phyloP scores from a whole-genome alignment of 2,329 filamentous ascomycete species.

The Diplodia sapinea region DNA sequence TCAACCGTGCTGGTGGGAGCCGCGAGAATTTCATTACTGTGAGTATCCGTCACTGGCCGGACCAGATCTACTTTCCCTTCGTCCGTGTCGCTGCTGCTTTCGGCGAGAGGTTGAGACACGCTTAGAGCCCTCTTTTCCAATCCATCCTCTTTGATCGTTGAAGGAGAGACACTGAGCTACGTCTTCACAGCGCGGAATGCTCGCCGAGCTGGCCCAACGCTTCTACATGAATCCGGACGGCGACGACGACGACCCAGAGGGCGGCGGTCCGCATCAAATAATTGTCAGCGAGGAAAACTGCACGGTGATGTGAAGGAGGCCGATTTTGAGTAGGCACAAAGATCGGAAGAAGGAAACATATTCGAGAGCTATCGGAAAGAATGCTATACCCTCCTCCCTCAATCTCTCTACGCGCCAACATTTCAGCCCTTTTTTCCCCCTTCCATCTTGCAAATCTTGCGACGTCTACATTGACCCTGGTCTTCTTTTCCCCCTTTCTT shows the following conservation, averaged over 20 bases:
- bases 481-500: neutral
- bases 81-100: neutral
- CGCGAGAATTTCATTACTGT: constrained; percentile 64
- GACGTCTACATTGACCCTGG: neutral
- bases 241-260: constrained; percentile 34
- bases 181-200: constrained; percentile 39
- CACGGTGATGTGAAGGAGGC: constrained; percentile 16
- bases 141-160: neutral
- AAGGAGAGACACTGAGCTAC: neutral
- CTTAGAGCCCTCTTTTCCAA: neutral
- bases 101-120: neutral
- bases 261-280: constrained; percentile 4
- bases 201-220: constrained; percentile 46
- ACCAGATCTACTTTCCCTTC: neutral
- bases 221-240: constrained; percentile 39
- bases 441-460: neutral
- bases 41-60: constrained; percentile 37
- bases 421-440: neutral
- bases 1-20: constrained; percentile 62
- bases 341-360: neutral
- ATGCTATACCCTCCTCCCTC: neutral
- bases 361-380: neutral
- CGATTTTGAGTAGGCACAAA: neutral
- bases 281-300: constrained; percentile 25
- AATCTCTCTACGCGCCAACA: neutral